Percentiles rank a stretch among this genome's conserved stretches.
These are phyloP conservation scores for Lichenothelia convexa DNA, from an alignment of 495 filamentous ascomycete genomes.

Conservation along the genomic window DNA sequence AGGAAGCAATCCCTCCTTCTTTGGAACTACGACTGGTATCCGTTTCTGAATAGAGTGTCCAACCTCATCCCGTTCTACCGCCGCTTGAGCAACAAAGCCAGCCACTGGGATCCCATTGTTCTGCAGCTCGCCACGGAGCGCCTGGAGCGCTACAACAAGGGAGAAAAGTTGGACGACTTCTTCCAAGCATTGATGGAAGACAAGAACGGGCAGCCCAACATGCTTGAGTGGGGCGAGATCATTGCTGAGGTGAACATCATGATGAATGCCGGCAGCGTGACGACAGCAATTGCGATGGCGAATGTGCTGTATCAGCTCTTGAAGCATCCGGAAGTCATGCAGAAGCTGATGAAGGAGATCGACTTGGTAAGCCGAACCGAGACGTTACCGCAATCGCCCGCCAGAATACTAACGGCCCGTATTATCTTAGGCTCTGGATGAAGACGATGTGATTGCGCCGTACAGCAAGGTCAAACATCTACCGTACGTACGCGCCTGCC, in stretches of 20 bases:
- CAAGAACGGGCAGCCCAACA: constrained; percentile 22
- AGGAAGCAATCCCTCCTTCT: constrained; percentile 24
- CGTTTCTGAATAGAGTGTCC: background rate
- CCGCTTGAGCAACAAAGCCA: constrained; percentile 8
- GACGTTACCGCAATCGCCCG: too few relatives aligned
- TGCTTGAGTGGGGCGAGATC: constrained; percentile 17
- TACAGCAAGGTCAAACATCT: constrained; percentile 27
- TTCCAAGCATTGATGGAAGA: constrained; percentile 37
- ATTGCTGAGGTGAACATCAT: constrained; percentile 17
- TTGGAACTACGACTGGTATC: constrained; percentile 33
- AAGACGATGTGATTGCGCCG: constrained; percentile 21
- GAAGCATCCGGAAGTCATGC: constrained; percentile 29
- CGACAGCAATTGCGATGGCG: constrained; percentile 33
- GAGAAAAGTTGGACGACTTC: constrained; percentile 38
- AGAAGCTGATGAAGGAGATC: constrained; percentile 39
- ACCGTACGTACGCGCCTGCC: constrained; percentile 20
- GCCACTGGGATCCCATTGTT: constrained; percentile 21
- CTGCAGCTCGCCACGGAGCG: constrained; percentile 3
- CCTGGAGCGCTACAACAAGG: constrained; percentile 22
- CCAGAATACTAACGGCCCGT: too few relatives aligned
- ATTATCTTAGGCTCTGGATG: too few relatives aligned
- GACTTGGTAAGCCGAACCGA: too few relatives aligned
- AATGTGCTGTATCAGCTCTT: constrained; percentile 38
- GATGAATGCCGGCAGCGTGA: constrained; percentile 38
- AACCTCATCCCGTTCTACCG: constrained; percentile 4